Conservation (phyloP, 1,284 basidiomycete species). For the Fomitopsis betulina region DNA sequence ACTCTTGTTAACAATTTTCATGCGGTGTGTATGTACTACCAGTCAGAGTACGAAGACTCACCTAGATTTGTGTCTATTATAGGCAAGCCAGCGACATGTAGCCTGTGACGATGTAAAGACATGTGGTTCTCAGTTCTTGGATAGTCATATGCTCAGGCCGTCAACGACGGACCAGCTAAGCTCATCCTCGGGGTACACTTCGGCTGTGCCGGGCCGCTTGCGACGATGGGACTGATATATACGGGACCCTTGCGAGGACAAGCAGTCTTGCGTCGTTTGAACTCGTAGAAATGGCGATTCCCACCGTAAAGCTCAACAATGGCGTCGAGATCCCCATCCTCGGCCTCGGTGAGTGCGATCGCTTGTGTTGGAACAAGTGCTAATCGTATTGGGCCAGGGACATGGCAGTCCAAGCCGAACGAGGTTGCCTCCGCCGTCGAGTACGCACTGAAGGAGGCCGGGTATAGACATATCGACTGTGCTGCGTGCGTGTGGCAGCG, state of each 20-base stretch:
- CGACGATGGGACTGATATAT: background rate
- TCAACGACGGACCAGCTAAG: too few species aligned
- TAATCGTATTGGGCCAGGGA: conserved; percentile 40
- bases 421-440: conserved; percentile 68
- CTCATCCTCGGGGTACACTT: background rate
- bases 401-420: conserved; percentile 75
- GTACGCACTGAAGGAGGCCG: conserved; percentile 66
- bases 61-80: too few species aligned
- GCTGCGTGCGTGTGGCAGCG: conserved; percentile 47
- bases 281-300: conserved; percentile 21
- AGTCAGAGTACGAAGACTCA: too few species aligned
- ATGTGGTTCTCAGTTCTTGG: too few species aligned
- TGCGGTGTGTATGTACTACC: too few species aligned
- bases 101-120: too few species aligned
- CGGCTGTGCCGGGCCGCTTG: background rate
- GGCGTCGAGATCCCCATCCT: conserved; percentile 64
- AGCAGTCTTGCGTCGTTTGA: background rate
- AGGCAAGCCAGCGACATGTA: too few species aligned
- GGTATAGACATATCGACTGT: conserved; percentile 79
- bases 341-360: conserved; percentile 54
- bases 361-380: background rate
- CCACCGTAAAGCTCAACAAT: conserved; percentile 64
- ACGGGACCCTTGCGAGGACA: background rate
- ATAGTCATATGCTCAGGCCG: too few species aligned
- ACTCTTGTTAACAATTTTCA: too few species aligned